Percentiles rank a stretch among this genome's conserved stretches.
phyloP scores from a whole-genome alignment of 1,284 basidiomycete species.

The Pterulicium gracile region DNA sequence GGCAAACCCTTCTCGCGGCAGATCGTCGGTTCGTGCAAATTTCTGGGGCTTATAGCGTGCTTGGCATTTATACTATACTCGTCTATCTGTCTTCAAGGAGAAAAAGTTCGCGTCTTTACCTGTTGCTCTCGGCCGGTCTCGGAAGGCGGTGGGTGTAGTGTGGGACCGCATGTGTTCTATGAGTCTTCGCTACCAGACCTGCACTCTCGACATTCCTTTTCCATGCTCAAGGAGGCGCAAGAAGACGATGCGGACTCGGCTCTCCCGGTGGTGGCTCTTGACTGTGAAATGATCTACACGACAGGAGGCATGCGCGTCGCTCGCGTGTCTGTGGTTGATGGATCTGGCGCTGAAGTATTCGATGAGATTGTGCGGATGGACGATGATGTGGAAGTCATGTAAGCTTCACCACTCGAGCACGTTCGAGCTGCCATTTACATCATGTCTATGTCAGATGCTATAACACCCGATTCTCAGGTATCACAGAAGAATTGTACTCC shows the following conservation, averaged over 20 bases:
- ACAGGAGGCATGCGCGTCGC: slow-evolving; percentile 83
- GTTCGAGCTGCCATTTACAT: slow-evolving; percentile 2
- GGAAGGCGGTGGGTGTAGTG: slow-evolving; percentile 52
- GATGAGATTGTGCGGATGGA: slow-evolving; percentile 80
- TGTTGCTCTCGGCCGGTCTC: slow-evolving; percentile 54
- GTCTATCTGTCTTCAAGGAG: slow-evolving; percentile 32
- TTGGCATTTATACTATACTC: slow-evolving; percentile 11
- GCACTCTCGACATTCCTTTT: slow-evolving; percentile 69
- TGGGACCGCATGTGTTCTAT: slow-evolving; percentile 69
- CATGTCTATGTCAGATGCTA: slow-evolving; percentile 49
- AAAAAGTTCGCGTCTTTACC: slow-evolving; percentile 50
- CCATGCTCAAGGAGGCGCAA: slow-evolving; percentile 29
- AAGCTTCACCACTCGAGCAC: slow-evolving; percentile 18
- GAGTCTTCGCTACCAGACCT: slow-evolving; percentile 60
- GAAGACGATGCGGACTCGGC: slow-evolving; percentile 24
- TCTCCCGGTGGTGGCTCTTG: slow-evolving; percentile 71
- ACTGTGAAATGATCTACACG: slow-evolving; percentile 91
- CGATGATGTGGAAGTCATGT: slow-evolving; percentile 72
- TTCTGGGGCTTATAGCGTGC: slow-evolving; percentile 10
- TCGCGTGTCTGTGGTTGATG: slow-evolving; percentile 79
- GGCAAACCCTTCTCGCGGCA: slow-evolving; percentile 53
- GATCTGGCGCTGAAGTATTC: slow-evolving; percentile 58
- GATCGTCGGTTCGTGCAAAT: slow-evolving; percentile 49
- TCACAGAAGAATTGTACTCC: slow-evolving; percentile 50
- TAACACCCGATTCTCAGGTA: slow-evolving; percentile 86